Base-by-base conservation (phyloP, 108 stramenopile genomes). In the Cyclotella choctawhatcheeana region DNA sequence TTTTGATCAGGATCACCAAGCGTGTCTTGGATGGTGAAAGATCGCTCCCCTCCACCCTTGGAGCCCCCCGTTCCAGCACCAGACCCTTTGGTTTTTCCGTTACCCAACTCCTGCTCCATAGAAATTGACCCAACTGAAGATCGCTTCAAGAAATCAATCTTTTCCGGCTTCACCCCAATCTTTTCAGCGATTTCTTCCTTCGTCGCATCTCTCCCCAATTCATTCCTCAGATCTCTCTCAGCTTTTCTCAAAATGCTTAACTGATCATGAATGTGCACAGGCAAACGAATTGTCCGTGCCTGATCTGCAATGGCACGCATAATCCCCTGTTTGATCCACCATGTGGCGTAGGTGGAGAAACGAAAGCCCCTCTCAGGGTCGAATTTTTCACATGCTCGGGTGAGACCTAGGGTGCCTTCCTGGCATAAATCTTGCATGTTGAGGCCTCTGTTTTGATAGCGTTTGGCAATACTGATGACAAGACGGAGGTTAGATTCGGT, bases 321-420 rank as follows among this genome's bases (percentile, higher is more conserved):
- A 53, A 98, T 89, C 51, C 90, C 79, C 83, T 98, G 97, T 76
- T 94, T 94, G 67, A 99, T 96, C 98, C 98, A 99, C 95, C 95
- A 99, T 17, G 96, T 92, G 26, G 97, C 97, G 70, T 99, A 99
- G n/a, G 98, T 98, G 52, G 89, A 93, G 77, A 99, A 97, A 25
- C 91, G 90, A 69, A 97, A 97, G 31, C 97, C 97, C 14, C 84
- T 65, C 64, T 91, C 91, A 8, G 97, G 97, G 73, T 99, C 97
- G 74, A 96, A 99, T 79, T 96, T 97, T 69, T 97, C 98, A 21
- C 93, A 94, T 0, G 98, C 97, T 40, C 92, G 79, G 22, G 95
- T 90, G 20, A 97, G 74, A 14, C 98, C 98, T 27, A 97, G 47
- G 17, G 95, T 94, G 32, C 98, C 98, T 73, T 99, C 97, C 83